Conservation (phyloP, 371 early-diverging fungal species). For the Rhizopus microsporus region DNA sequence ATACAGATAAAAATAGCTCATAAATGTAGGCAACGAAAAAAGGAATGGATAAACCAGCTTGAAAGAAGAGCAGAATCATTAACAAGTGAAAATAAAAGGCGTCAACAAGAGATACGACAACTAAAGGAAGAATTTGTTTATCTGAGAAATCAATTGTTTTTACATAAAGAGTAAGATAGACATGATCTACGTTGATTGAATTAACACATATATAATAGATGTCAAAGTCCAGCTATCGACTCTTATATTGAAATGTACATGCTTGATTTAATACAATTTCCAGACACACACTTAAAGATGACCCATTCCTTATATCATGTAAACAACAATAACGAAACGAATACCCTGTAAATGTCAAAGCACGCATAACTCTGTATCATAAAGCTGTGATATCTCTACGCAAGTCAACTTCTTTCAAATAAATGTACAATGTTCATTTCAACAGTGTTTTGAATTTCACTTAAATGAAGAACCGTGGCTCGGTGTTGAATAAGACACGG, state of each 20-base stretch:
- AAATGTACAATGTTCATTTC: too few relatives aligned
- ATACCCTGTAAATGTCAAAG: too few relatives aligned
- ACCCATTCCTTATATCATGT: neutral
- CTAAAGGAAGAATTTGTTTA: conserved; percentile 12
- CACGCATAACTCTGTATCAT: too few relatives aligned
- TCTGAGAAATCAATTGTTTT: conserved; percentile 6
- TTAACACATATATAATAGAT: neutral
- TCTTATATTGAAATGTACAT: neutral
- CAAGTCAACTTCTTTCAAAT: too few relatives aligned
- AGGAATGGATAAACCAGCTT: conserved; percentile 17
- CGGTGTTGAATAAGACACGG: too few relatives aligned
- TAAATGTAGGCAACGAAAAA: conserved; percentile 21
- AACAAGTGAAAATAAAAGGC: conserved; percentile 12
- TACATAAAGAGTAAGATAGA: conserved; percentile 10
- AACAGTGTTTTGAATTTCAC: too few relatives aligned
- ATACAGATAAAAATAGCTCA: neutral
- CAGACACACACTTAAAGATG: neutral
- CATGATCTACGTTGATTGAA: neutral
- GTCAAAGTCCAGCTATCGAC: neutral
- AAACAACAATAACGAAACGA: neutral
- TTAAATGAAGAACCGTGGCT: too few relatives aligned
- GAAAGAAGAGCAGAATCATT: conserved; percentile 11
- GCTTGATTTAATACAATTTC: neutral
- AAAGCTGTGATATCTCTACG: too few relatives aligned
- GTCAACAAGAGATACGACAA: conserved; percentile 6